These are phyloP conservation scores for Pleoardoris graminearum DNA, from an alignment of 2,329 filamentous ascomycete species.

Conservation along the genomic window DNA sequence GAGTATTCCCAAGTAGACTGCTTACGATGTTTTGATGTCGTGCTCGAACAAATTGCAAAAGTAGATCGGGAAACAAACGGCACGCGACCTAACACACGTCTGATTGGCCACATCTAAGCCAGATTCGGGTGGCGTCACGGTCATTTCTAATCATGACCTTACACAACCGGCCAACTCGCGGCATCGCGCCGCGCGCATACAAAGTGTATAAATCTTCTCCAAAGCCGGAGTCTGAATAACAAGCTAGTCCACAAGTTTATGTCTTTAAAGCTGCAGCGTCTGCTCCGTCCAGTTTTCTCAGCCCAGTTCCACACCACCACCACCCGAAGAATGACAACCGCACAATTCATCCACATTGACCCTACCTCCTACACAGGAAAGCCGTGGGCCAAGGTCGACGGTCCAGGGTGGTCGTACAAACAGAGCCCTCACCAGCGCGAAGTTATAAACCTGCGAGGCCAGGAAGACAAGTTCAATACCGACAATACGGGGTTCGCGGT, in stretches of 20 bases:
- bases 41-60: background rate
- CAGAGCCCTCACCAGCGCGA: constrained; percentile 51
- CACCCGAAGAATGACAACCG: constrained; percentile 58
- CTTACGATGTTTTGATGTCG: background rate
- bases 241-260: background rate
- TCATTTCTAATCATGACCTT: constrained; percentile 16
- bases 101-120: constrained; percentile 1
- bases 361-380: constrained; percentile 55
- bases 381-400: constrained; percentile 69
- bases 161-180: constrained; percentile 12
- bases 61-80: background rate
- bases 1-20: background rate
- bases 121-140: constrained; percentile 7
- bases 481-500: constrained; percentile 64
- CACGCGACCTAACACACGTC: background rate
- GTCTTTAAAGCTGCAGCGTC: constrained; percentile 5
- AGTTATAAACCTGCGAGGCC: constrained; percentile 61
- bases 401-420: constrained; percentile 58
- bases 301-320: background rate
- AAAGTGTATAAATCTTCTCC: background rate
- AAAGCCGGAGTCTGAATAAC: background rate
- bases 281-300: background rate
- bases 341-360: constrained; percentile 65
- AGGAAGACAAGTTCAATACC: constrained; percentile 56
- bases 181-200: constrained; percentile 15